A percentile compares a stretch with the other conserved stretches of the same genome.
Evolutionary conservation across 2,329 filamentous ascomycete species (phyloP).

Genomic region (Helminthosporium solani): DNA sequence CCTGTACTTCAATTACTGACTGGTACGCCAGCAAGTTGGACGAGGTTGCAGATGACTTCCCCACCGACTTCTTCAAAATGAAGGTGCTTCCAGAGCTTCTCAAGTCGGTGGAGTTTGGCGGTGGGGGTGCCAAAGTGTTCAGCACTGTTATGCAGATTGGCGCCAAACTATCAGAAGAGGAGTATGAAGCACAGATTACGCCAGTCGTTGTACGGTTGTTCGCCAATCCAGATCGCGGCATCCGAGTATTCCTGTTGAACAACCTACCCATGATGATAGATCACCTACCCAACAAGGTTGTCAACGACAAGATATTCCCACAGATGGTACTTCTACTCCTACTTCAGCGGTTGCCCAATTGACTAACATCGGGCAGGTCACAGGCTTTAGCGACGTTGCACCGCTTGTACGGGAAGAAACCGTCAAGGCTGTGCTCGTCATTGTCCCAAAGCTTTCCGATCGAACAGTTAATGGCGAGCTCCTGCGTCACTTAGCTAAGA

Average conservation of each 20-base stretch:
- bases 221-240: conserved; percentile 84
- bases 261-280: conserved; percentile 90
- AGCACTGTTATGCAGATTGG: conserved; percentile 87
- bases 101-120: conserved; percentile 99
- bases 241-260: conserved; percentile 87
- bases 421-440: conserved; percentile 84
- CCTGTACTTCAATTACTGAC: conserved; percentile 12
- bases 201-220: conserved; percentile 88
- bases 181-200: conserved; percentile 81
- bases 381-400: conserved; percentile 88
- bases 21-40: conserved; percentile 65
- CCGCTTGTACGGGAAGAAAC: conserved; percentile 94
- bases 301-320: conserved; percentile 96
- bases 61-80: conserved; percentile 97
- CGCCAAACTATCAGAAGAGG: conserved; percentile 80
- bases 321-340: conserved; percentile 62
- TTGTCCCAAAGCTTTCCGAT: conserved; percentile 88
- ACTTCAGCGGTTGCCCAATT: background rate
- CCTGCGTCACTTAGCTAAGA: conserved; percentile 86
- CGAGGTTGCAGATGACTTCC: conserved; percentile 86
- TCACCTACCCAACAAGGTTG: conserved; percentile 78
- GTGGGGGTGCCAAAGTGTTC: conserved; percentile 89
- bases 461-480: conserved; percentile 92
- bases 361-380: conserved; percentile 56
- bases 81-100: conserved; percentile 92